Evolutionary conservation across 768 basidiomycete species (phyloP).

Genomic region (Clitopilus hobsonii): DNA sequence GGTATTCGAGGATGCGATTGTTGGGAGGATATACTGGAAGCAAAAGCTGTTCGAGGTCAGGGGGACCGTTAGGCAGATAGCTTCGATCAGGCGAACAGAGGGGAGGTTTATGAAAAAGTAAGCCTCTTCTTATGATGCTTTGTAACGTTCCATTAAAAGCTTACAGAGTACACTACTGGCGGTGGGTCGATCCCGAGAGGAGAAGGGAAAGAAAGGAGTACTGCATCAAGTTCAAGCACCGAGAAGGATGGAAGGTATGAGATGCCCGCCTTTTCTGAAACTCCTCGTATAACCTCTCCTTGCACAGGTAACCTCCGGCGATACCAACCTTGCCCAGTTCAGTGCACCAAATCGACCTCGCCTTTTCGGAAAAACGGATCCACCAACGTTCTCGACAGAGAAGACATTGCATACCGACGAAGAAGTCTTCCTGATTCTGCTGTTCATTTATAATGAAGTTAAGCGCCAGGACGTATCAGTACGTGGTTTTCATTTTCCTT

Average conservation of each 20-base stretch:
- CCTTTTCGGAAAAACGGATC: constrained; percentile 39
- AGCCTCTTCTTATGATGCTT: constrained; percentile 6
- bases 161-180: constrained; percentile 36
- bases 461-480: constrained; percentile 31
- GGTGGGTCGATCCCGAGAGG: constrained; percentile 26
- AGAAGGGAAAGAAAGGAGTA: constrained; percentile 35
- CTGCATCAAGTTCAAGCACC: constrained; percentile 26
- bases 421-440: constrained; percentile 32
- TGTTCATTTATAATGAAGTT: constrained; percentile 29
- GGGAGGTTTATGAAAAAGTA: constrained; percentile 32
- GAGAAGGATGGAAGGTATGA: constrained; percentile 40
- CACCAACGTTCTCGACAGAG: constrained; percentile 33
- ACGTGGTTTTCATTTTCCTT: constrained; percentile 1
- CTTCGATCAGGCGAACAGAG: constrained; percentile 36
- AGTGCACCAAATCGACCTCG: constrained; percentile 44
- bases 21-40: constrained; percentile 47
- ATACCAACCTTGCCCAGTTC: constrained; percentile 29
- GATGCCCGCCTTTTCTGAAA: background rate
- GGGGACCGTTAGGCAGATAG: constrained; percentile 33
- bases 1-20: constrained; percentile 26
- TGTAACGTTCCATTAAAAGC: background rate
- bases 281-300: constrained; percentile 4
- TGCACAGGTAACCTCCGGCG: constrained; percentile 18
- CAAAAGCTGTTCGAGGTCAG: constrained; percentile 43
- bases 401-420: constrained; percentile 34